phyloP scores from a whole-genome alignment of 768 basidiomycete species.

The Austroboletus festivus region DNA sequence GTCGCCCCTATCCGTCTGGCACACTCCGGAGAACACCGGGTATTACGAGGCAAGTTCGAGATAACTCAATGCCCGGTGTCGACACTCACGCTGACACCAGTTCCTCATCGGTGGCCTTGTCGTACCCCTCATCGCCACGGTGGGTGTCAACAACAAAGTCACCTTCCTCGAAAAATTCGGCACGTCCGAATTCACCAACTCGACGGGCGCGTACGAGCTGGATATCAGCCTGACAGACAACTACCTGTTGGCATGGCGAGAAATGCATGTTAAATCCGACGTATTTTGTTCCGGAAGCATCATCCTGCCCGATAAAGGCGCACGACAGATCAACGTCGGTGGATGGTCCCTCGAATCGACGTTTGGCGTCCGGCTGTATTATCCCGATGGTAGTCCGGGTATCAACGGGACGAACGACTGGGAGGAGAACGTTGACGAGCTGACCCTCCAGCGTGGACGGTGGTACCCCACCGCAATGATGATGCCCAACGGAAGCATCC shows the following conservation, averaged over 20 bases:
- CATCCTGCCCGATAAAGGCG: slow-evolving; percentile 72
- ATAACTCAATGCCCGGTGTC: background rate
- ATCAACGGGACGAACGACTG: slow-evolving; percentile 76
- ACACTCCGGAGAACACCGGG: slow-evolving; percentile 62
- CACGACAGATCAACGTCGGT: slow-evolving; percentile 28
- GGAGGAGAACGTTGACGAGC: slow-evolving; percentile 63
- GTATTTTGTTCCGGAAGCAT: slow-evolving; percentile 78
- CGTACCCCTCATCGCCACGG: slow-evolving; percentile 69
- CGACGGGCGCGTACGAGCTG: slow-evolving; percentile 78
- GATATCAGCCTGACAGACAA: slow-evolving; percentile 55
- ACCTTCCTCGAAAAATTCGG: slow-evolving; percentile 75
- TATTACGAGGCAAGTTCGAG: slow-evolving; percentile 56
- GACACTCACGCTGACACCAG: slow-evolving; percentile 20
- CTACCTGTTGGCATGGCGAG: slow-evolving; percentile 56
- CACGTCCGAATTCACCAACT: slow-evolving; percentile 57
- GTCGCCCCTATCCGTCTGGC: slow-evolving; percentile 53
- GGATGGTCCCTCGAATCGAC: slow-evolving; percentile 70
- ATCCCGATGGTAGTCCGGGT: slow-evolving; percentile 63
- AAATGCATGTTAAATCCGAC: slow-evolving; percentile 73
- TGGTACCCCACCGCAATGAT: slow-evolving; percentile 74
- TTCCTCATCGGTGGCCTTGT: slow-evolving; percentile 56
- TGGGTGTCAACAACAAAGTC: slow-evolving; percentile 81
- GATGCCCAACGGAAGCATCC: slow-evolving; percentile 68
- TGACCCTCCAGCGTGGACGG: slow-evolving; percentile 62
- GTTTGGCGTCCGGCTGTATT: slow-evolving; percentile 69